Evolutionary conservation across 1,139 yeast species (phyloP).

Genomic region (Diutina pseudorugosa): DNA sequence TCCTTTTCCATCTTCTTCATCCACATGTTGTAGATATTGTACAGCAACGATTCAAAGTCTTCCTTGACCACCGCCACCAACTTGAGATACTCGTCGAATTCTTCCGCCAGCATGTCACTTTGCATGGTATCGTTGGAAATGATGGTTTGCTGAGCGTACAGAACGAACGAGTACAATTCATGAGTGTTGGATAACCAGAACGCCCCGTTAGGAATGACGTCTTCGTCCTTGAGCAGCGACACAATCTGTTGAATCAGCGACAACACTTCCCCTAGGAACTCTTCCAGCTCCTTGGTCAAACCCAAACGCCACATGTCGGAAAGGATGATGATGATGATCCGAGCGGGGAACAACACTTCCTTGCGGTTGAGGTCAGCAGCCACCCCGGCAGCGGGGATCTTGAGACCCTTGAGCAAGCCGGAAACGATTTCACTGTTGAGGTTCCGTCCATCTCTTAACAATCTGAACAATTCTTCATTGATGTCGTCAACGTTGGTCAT

Average conservation of each 20-base stretch:
- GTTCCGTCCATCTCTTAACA: conserved; percentile 68
- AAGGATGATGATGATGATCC: conserved; percentile 81
- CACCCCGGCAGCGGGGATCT: conserved; percentile 76
- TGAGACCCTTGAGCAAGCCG: conserved; percentile 79
- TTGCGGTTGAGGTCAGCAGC: conserved; percentile 76
- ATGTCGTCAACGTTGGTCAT: conserved; percentile 54
- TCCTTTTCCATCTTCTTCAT: conserved; percentile 91
- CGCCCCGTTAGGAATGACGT: conserved; percentile 84
- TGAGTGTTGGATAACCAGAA: conserved; percentile 97
- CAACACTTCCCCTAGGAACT: conserved; percentile 80
- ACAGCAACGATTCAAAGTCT: conserved; percentile 87
- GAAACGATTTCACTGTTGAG: conserved; percentile 79
- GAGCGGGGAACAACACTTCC: conserved; percentile 93
- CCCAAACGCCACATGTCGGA: conserved; percentile 99
- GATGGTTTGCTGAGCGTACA: conserved; percentile 86
- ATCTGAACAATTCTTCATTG: conserved; percentile 58
- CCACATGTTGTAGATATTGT: conserved; percentile 94
- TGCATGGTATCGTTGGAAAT: conserved; percentile 70
- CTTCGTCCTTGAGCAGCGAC: conserved; percentile 64
- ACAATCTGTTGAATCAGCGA: conserved; percentile 79
- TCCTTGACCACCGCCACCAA: conserved; percentile 87
- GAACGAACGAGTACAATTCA: conserved; percentile 87
- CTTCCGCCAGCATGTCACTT: conserved; percentile 81
- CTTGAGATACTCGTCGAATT: conserved; percentile 80
- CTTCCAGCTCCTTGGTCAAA: conserved; percentile 83